Conservation (phyloP, 306 rosid species). For the Cucurbita maxima region DNA sequence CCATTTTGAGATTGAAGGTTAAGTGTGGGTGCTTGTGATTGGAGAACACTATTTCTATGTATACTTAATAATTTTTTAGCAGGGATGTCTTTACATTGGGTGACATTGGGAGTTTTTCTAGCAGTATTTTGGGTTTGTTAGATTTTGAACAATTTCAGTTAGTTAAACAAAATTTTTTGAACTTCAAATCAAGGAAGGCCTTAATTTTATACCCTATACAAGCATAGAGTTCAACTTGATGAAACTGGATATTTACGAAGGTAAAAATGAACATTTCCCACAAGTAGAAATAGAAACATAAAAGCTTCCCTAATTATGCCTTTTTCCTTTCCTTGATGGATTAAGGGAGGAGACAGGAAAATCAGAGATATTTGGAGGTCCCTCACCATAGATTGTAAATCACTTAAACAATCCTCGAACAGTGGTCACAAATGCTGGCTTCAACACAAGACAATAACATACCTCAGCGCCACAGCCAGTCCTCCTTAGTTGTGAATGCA, state of each 20-base stretch:
- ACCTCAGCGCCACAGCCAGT: conserved; percentile 1
- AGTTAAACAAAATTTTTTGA: background rate
- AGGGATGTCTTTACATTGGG: background rate
- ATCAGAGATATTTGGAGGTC: conserved; percentile 3
- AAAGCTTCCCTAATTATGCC: background rate
- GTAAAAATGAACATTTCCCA: background rate
- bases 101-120: background rate
- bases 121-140: background rate
- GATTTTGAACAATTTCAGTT: background rate
- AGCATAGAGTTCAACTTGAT: background rate
- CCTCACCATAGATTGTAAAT: conserved; percentile 4
- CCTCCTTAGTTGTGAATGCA: conserved; percentile 5
- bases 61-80: background rate
- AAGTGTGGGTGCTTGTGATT: background rate
- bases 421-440: background rate
- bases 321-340: conserved; percentile 6
- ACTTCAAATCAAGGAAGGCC: background rate
- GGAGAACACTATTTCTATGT: background rate
- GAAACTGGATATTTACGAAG: background rate
- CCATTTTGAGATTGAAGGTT: background rate
- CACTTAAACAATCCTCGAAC: conserved; percentile 6
- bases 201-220: background rate
- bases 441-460: conserved; percentile 6
- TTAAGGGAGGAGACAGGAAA: background rate
- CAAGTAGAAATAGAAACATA: background rate